Conservation (phyloP, 345 rosid species). For the Zanthoxylum bungeanum region DNA sequence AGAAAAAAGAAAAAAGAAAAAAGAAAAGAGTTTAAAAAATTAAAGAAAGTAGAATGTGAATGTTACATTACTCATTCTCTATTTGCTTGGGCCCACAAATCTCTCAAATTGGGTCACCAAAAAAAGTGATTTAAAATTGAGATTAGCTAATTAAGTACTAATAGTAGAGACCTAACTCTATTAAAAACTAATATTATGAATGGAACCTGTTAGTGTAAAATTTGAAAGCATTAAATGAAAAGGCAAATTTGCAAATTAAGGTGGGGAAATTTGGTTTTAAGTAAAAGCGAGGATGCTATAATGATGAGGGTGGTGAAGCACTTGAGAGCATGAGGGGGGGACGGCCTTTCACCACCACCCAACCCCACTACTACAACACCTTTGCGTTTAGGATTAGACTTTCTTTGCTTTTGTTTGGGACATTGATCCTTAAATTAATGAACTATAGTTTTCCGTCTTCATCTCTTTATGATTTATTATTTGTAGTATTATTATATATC, state of each 20-base stretch:
- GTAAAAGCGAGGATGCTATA: slow-evolving; percentile 21
- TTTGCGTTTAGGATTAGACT: slow-evolving; percentile 28
- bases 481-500: no score
- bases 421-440: slow-evolving; percentile 26
- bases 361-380: slow-evolving; percentile 1
- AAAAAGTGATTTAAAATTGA: no score
- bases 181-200: background rate
- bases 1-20: no score
- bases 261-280: slow-evolving; percentile 3
- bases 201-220: background rate
- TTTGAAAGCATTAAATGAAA: background rate
- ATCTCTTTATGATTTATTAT: background rate
- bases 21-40: no score
- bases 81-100: background rate
- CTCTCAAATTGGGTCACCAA: background rate
- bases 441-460: background rate
- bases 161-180: slow-evolving; percentile 4
- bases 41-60: no score
- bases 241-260: background rate
- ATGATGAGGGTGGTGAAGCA: slow-evolving; percentile 36
- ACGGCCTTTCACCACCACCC: slow-evolving; percentile 27
- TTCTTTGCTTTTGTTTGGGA: slow-evolving; percentile 17
- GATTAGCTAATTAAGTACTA: background rate
- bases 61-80: no score
- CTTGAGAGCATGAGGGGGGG: slow-evolving; percentile 33